Conservation (phyloP, 352 stramenopile genomes). For the Phytopythium aichiense region DNA sequence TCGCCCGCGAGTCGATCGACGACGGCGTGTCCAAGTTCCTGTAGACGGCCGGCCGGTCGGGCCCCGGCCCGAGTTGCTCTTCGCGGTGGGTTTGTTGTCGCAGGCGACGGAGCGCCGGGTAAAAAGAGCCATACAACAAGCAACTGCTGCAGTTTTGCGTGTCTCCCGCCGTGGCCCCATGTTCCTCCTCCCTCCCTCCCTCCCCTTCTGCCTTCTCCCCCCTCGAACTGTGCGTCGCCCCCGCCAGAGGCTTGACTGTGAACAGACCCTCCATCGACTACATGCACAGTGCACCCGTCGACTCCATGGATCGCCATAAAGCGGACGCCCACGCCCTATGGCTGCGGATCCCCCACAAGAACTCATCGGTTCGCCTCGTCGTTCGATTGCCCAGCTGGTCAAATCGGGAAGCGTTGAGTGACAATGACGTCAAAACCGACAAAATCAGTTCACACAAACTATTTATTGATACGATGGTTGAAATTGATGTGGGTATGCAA, state of each 20-base stretch:
- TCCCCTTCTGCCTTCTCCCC: neutral
- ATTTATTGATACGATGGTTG: neutral
- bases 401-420: neutral
- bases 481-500: neutral
- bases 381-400: neutral
- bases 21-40: slow-evolving; percentile 86
- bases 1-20: slow-evolving; percentile 75
- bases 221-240: neutral
- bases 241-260: neutral
- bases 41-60: slow-evolving; percentile 38
- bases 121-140: slow-evolving; percentile 3
- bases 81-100: slow-evolving; percentile 3
- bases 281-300: neutral
- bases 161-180: neutral
- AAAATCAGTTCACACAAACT: neutral
- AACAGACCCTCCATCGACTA: too few relatives aligned
- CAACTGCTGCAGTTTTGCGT: slow-evolving; percentile 6
- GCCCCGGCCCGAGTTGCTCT: neutral
- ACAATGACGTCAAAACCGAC: neutral
- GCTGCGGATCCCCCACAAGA: neutral
- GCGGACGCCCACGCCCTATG: neutral
- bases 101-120: neutral
- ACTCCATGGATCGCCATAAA: neutral
- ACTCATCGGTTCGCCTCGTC: too few relatives aligned
- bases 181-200: neutral